Percentiles rank a stretch among this genome's conserved stretches.
Evolutionary conservation across 306 rosid species (phyloP).

Genomic region (Rosa chinensis): DNA sequence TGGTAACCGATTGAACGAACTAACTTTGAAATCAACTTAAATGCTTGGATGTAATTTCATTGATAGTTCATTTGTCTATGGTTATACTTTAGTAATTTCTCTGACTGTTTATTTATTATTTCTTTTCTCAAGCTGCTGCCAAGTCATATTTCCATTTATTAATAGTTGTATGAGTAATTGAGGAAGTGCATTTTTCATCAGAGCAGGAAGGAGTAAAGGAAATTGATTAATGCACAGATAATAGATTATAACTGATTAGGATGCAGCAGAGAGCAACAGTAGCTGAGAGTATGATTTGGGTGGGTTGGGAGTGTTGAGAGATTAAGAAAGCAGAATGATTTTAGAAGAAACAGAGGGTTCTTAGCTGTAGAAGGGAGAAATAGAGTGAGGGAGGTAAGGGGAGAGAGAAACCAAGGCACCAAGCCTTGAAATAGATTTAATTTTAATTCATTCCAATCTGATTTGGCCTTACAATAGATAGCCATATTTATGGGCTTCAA

Average conservation of each 20-base stretch:
- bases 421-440: too few relatives aligned
- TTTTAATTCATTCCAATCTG: too few relatives aligned
- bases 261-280: too few relatives aligned
- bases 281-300: too few relatives aligned
- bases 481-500: too few relatives aligned
- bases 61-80: not conserved
- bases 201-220: not conserved
- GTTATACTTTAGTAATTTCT: not conserved
- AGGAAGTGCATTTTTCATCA: not conserved
- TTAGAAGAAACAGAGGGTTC: too few relatives aligned
- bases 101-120: not conserved
- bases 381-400: too few relatives aligned
- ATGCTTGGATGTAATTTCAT: not conserved
- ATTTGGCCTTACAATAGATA: too few relatives aligned
- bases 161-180: not conserved
- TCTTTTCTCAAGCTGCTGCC: not conserved
- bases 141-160: not conserved
- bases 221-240: not conserved
- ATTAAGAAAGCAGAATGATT: too few relatives aligned
- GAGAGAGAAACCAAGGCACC: too few relatives aligned
- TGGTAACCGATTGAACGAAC: not conserved
- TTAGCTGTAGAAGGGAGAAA: too few relatives aligned
- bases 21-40: not conserved
- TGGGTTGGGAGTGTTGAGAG: too few relatives aligned
- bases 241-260: not conserved